phyloP scores from a whole-genome alignment of 352 stramenopile genomes.

The Globisporangium mamillatum region DNA sequence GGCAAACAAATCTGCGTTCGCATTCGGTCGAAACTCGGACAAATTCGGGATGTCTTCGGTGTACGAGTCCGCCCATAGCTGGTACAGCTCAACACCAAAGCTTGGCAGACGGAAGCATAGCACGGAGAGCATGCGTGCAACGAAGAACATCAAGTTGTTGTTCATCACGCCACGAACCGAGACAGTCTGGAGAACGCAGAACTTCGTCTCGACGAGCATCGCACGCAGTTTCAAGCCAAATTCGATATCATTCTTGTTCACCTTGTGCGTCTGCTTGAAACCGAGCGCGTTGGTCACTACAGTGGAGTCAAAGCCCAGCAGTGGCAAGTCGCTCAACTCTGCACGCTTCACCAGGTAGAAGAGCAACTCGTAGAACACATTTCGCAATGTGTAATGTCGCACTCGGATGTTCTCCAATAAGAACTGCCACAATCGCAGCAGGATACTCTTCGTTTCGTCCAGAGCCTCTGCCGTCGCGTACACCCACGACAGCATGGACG shows the following conservation, averaged over 20 bases:
- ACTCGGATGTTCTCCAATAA: constrained; percentile 88
- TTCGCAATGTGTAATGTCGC: constrained; percentile 86
- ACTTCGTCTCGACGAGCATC: constrained; percentile 89
- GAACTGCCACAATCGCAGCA: constrained; percentile 86
- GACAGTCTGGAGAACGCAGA: constrained; percentile 84
- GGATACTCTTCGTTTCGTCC: constrained; percentile 85
- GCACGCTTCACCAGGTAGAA: constrained; percentile 89
- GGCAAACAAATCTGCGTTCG: constrained; percentile 80
- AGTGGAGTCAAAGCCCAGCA: constrained; percentile 82
- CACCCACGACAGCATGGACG: constrained; percentile 88
- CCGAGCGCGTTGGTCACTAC: constrained; percentile 54
- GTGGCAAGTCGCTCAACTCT: constrained; percentile 78
- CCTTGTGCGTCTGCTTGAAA: constrained; percentile 73
- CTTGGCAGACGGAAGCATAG: constrained; percentile 84
- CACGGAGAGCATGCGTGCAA: constrained; percentile 84
- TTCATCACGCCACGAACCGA: constrained; percentile 89
- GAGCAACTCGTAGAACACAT: constrained; percentile 87
- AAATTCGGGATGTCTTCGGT: constrained; percentile 73
- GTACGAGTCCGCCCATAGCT: constrained; percentile 87
- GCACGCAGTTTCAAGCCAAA: constrained; percentile 83
- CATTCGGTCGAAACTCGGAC: constrained; percentile 80
- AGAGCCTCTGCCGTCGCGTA: constrained; percentile 79
- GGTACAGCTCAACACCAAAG: constrained; percentile 86
- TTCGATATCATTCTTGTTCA: constrained; percentile 79
- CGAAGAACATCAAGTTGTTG: constrained; percentile 92